Base-by-base conservation (phyloP, 2,329 filamentous ascomycete species). In the Trichoderma sp. region DNA sequence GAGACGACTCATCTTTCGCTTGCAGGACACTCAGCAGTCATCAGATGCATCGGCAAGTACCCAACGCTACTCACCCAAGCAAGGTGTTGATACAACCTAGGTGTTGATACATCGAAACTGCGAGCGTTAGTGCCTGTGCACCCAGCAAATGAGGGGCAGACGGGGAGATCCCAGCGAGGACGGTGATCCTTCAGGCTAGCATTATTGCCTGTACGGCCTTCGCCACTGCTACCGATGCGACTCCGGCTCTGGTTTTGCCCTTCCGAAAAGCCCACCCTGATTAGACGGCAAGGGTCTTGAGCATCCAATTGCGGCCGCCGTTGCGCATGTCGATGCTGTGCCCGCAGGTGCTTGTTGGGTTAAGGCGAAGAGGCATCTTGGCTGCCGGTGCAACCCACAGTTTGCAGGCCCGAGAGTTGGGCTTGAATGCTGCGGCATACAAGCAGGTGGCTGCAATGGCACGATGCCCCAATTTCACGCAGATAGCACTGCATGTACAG, bases 151-250 rank as follows among this genome's bases (percentile, higher is more conserved):
- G 35, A 43, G 52, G 35, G 35, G 35, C 52, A 47, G 35, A 27
- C 62, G 52, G 52, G 35, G 35, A 55, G 37, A 47, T 57, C 35
- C 35, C 24, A 47, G 47, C n/a, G 16, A 43, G 24, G 29, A 47
- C 31, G 52, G 37, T 37, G 62, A 56, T 31, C 53, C 35, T 65
- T 43, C 52, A 65, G 52, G 35, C 40, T n/a, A 53, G 62, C 62
- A 57, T 19, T n/a, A n/a, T 43, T 43, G 62, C 62, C 27, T 57
- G 24, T 24, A 27, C 55, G 52, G 56, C 62, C 27, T 10, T 57
- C 52, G 52, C 62, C 62, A 57, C 62, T 35, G 21, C 24, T 43
- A 11, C 52, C 52, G 52, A 31, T 55, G 61, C 61, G 31, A 56
- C 35, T 56, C 10, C 61, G 61, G 49, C 33, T 40, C 16, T 43